Base-by-base conservation (phyloP, 257 asterid genomes). In the Craterostigma plantagineum region DNA sequence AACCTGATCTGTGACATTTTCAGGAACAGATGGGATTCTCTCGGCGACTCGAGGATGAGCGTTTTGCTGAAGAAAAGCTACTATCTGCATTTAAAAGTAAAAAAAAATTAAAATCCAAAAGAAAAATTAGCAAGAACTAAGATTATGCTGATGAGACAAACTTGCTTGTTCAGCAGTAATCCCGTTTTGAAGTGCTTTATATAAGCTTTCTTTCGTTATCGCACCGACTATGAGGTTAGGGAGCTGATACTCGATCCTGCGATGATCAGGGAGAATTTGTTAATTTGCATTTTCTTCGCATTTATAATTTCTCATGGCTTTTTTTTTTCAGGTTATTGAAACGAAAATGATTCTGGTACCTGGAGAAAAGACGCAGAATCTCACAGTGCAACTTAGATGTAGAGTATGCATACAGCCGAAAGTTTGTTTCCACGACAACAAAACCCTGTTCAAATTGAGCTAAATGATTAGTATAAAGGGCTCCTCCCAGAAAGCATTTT, bases 151-250 rank as follows among this genome's bases (percentile, higher is more conserved):
- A 15, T 42, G 45, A 38, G 34, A 42, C 9, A 4, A 35, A 15
- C 57, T 18, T 13, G 38, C 97, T 84, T 86, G 97, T 0, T 83
- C 98, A 18, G 86, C 66, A 18, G 84, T 67, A 46, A 90, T 90
- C 70, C 98, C 95, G 53, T 83, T 75, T 56, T 47, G 63, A 65
- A 83, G 77, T 48, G 98, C 95, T 64, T 72, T 83, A 57, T 79
- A 70, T 73, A 90, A 73, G 79, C 93, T 83, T 57, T 90, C 98
- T 63, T 83, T 90, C 10, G 71, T 83, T 59, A 90, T 79, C 18
- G 94, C 84, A n/a, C 86, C 70, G 45, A 90, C 98, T 38, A 83
- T 72, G 67, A 90, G 93, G 73, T 90, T 90, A 15, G 98, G 98
- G 43, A 90, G 92, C 71, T 79, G 95, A 70, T 90, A 90, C 56